A percentile compares a stretch with the other conserved stretches of the same genome.
phyloP scores from a whole-genome alignment of 164 flowering plant genomes.

The Berberis thunbergii region DNA sequence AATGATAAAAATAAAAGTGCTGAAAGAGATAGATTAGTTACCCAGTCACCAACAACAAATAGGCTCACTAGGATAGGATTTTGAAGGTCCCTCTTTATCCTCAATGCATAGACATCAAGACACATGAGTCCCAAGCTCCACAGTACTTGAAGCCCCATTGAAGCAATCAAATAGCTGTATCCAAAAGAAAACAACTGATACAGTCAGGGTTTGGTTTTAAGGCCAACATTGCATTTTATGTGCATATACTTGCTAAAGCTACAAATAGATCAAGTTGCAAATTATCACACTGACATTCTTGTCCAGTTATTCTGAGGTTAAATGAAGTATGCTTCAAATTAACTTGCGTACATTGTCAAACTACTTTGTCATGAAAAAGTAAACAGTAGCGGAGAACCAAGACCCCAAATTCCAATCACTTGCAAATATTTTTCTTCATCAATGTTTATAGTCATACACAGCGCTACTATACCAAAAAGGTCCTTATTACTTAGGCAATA shows the following conservation, averaged over 20 bases:
- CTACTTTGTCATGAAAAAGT: no score
- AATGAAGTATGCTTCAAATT: no score
- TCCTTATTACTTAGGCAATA: no score
- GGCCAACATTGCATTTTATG: not conserved
- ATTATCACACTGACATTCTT: no score
- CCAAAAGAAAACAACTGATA: not conserved
- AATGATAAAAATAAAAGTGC: not conserved
- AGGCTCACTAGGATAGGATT: conserved; percentile 65
- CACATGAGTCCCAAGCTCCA: conserved; percentile 88
- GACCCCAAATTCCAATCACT: no score
- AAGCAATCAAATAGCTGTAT: conserved; percentile 76
- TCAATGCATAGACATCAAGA: conserved; percentile 65
- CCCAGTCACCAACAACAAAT: conserved; percentile 88
- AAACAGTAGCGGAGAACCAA: no score
- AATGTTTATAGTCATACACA: no score
- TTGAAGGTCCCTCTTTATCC: conserved; percentile 53
- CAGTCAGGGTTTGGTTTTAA: not conserved
- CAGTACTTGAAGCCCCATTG: conserved; percentile 76
- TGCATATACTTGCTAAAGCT: not conserved
- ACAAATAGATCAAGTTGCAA: not conserved
- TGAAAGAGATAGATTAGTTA: conserved; percentile 12
- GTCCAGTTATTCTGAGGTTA: no score
- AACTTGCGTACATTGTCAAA: no score
- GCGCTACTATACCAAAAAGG: no score
- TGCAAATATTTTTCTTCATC: no score